Base-by-base conservation (phyloP, 2,329 filamentous ascomycete genomes). In the Bipolaris oryzae region DNA sequence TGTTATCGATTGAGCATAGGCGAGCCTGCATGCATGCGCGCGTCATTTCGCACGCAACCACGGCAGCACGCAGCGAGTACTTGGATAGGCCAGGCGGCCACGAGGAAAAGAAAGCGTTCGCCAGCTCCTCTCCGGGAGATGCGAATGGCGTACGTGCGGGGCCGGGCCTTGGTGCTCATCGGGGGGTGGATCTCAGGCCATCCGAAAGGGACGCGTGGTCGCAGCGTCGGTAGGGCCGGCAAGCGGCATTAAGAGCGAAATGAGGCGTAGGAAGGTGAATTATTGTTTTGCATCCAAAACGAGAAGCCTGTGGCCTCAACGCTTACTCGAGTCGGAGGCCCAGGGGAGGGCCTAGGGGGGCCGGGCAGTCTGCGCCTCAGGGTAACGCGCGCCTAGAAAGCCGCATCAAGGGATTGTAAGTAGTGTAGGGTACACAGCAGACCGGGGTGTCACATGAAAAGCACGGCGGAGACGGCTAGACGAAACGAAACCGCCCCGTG, bases 1-100 rank as follows among this genome's bases (percentile, higher is more conserved):
- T 38, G 45, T 38, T 48, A 48, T 48, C 45, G 45, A 48, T 48
- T 48, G 45, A 38, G 33, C 16, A 9, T 7, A 47, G 44, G 13
- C 31, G 33, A 23, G 44, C 44, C 7, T 42, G 39, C 39, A 42
- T 23, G 15, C 25, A 37, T 37, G 21, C 21, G 33, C 44, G 20
- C 33, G 33, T 37, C 44, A 47, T 34, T 21, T 11, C 18, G 28
- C 43, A 42, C 23, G 23, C 41, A 31, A 31, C 41, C 15, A 43
- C 23, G 21, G 31, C 15, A 7, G 41, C 41, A 16, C 21, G n/a
- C 41, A 31, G 41, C 28, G 28, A 31, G 28, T 31, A 31, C 28
- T n/a, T n/a, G n/a, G n/a, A 31, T 31, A 31, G 2, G 28, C 10
- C 28, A 31, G 23, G n/a, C 21, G 21, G 18, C 41, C 13, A 23